Evolutionary conservation across 495 filamentous ascomycete species (phyloP).

Genomic region (Penicillium verhagenii): DNA sequence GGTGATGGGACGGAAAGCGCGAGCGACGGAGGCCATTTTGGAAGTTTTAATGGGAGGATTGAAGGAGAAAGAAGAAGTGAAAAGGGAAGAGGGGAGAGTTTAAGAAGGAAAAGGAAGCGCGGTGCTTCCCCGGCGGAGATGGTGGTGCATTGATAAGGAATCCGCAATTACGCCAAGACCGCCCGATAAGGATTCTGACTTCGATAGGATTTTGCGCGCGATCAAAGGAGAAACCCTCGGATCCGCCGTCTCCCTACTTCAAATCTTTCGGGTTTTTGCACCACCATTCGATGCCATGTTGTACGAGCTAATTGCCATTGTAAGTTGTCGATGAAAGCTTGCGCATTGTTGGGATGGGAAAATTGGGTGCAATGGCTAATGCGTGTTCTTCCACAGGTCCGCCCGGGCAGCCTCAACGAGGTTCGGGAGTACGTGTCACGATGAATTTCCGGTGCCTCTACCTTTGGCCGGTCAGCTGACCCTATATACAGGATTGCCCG

Average conservation of each 20-base stretch:
- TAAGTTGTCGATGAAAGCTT: slow-evolving; percentile 48
- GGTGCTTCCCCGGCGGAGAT: slow-evolving; percentile 30
- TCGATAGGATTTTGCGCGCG: slow-evolving; percentile 29
- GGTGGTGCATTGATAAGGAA: slow-evolving; percentile 21
- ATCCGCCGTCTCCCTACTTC: slow-evolving; percentile 3
- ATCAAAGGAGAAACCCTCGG: slow-evolving; percentile 1
- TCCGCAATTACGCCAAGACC: slow-evolving; percentile 28
- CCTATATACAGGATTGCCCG: slow-evolving; percentile 67
- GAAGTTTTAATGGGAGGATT: slow-evolving; percentile 8
- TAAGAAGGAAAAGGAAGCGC: slow-evolving; percentile 26
- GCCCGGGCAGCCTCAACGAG: slow-evolving; percentile 80
- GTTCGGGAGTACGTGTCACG: slow-evolving; percentile 81
- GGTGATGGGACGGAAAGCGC: slow-evolving; percentile 42
- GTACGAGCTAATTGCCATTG: slow-evolving; percentile 96
- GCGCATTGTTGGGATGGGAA: background rate
- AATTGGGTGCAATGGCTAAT: slow-evolving; percentile 4
- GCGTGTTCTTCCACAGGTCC: slow-evolving; percentile 60
- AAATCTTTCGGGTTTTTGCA: slow-evolving; percentile 15
- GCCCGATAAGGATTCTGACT: slow-evolving; percentile 27
- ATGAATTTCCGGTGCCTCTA: slow-evolving; percentile 1
- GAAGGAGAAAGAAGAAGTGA: slow-evolving; percentile 19
- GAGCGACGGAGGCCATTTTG: slow-evolving; percentile 44
- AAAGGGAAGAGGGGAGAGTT: slow-evolving; percentile 25
- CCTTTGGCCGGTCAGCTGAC: slow-evolving; percentile 15
- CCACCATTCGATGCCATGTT: slow-evolving; percentile 61